Evolutionary conservation across 2,329 filamentous ascomycete species (phyloP).

Genomic region (Hypoxylon sp.): DNA sequence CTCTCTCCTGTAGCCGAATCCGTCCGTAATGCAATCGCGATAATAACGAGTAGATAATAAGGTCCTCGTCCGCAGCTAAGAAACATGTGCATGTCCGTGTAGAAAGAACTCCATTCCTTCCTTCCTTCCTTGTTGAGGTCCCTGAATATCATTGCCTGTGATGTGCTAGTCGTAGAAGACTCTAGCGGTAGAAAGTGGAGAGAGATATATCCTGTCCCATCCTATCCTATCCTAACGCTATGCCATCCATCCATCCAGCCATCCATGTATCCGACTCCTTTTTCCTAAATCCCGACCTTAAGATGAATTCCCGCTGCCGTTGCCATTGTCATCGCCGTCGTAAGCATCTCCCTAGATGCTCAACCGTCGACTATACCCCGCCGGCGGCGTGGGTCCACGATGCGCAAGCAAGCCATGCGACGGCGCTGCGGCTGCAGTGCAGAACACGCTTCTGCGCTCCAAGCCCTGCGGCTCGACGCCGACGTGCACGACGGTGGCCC

Average conservation of each 20-base stretch:
- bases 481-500: slow-evolving; percentile 28
- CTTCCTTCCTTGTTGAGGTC: too few species aligned
- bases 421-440: slow-evolving; percentile 10
- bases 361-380: slow-evolving; percentile 25
- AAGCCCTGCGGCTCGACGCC: slow-evolving; percentile 12
- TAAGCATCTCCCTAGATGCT: slow-evolving; percentile 19
- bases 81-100: too few species aligned
- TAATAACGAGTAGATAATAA: too few species aligned
- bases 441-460: slow-evolving; percentile 11
- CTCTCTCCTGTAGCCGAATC: slow-evolving; percentile 5
- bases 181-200: too few species aligned
- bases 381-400: slow-evolving; percentile 37
- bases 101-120: too few species aligned
- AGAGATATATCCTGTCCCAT: too few species aligned
- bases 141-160: too few species aligned
- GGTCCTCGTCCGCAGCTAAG: too few species aligned
- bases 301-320: background rate
- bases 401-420: slow-evolving; percentile 12
- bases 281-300: background rate
- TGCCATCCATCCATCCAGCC: background rate
- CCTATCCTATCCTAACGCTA: too few species aligned
- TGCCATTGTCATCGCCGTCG: background rate
- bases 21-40: slow-evolving; percentile 25
- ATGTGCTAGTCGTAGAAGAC: too few species aligned
- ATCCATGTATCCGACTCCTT: slow-evolving; percentile 2